A percentile compares a stretch with the other conserved stretches of the same genome.
Conservation (phyloP, 179 eudicot species). For the Beta corolliflora region DNA sequence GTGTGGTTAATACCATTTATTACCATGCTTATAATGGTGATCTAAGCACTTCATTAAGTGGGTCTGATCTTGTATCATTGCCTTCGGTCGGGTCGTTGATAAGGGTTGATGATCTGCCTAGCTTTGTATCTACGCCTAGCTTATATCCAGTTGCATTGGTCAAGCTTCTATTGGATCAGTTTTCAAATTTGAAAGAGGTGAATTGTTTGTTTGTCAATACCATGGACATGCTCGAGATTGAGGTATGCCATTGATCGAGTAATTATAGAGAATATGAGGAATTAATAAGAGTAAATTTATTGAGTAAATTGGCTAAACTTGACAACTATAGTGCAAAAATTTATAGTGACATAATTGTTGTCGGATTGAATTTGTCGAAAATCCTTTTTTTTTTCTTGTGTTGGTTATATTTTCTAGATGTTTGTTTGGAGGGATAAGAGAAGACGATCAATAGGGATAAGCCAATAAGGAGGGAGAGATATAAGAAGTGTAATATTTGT, state of each 20-base stretch:
- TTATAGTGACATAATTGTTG: too few relatives aligned
- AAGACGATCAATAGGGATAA: too few relatives aligned
- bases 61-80: slow-evolving; percentile 24
- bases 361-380: too few relatives aligned
- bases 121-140: slow-evolving; percentile 22
- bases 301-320: too few relatives aligned
- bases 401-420: too few relatives aligned
- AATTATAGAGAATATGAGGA: too few relatives aligned
- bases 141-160: slow-evolving; percentile 18
- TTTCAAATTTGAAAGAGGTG: slow-evolving; percentile 28
- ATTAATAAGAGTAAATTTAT: too few relatives aligned
- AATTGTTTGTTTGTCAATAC: slow-evolving; percentile 36
- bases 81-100: slow-evolving; percentile 13
- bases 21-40: slow-evolving; percentile 23
- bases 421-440: too few relatives aligned
- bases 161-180: slow-evolving; percentile 25
- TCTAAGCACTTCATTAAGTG: slow-evolving; percentile 1
- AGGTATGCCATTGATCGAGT: slow-evolving; percentile 21
- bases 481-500: too few relatives aligned
- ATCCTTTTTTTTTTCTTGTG: too few relatives aligned
- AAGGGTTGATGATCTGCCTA: slow-evolving; percentile 31
- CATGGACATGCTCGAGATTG: slow-evolving; percentile 33
- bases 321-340: too few relatives aligned
- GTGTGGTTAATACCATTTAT: slow-evolving; percentile 31
- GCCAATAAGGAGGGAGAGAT: too few relatives aligned